Base-by-base conservation (phyloP, 2,329 filamentous ascomycete genomes). In the Parastagonospora nodorum region DNA sequence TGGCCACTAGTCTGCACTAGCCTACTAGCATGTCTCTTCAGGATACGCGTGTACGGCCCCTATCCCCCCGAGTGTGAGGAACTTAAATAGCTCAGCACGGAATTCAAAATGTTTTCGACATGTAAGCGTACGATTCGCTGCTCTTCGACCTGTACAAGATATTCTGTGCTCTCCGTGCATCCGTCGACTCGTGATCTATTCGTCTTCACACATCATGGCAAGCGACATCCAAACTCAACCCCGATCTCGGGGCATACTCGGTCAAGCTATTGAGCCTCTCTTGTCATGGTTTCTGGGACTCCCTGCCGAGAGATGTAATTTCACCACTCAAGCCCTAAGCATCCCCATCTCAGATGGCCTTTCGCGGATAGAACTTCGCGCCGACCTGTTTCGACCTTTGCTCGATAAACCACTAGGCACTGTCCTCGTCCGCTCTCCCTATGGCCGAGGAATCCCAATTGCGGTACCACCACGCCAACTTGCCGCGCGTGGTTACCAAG, bases 401-500 rank as follows among this genome's bases (percentile, higher is more conserved):
- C 35, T 37, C 4, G 9, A 14, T 7, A 37, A 37, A n/a, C 35
- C 35, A 14, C 9, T 14, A 37, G 35, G 35, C 8, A 37, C 35
- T 9, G 35, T 37, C 6, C 35, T 37, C 12, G 14, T 37, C 11
- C 35, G 14, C n/a, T 37, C 35, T 12, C 35, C 35, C 5, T 37
- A 37, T 9, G 35, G 35, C 6, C 35, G 35, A 14, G 19, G 14
- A 16, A 8, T 37, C 8, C 35, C 35, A 11, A 37, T 37, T 16
- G 35, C 35, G 15, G 4, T 37, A 16, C 15, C 8, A 8, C 14
- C 35, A 16, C 29, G 41, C n/a, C 29, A 16, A 27, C 24, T 36
- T 32, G 53, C 57, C 8, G 37, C 57, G n/a, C 53, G 53, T 8
- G 51, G 57, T 6, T 57, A 57, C 40, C 40, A 52, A 28, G 33